Base-by-base conservation (phyloP, 495 filamentous ascomycete genomes). In the Beverwykella pulmonaria region DNA sequence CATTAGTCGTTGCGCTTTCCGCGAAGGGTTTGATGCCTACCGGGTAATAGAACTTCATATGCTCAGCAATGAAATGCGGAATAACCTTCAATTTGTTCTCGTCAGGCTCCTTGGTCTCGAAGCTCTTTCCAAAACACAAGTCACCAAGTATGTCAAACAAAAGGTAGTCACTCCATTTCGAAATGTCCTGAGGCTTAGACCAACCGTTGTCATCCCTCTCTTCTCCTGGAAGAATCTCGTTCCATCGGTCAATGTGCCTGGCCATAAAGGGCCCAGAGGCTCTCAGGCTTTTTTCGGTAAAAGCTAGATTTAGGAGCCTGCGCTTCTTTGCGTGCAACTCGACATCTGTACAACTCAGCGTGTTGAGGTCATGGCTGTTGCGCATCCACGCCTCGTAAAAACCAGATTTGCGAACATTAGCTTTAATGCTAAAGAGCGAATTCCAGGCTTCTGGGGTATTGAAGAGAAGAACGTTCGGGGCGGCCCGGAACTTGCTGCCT, bases 231-330 rank as follows among this genome's bases (percentile, higher is more conserved):
- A 74, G 30, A 2, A 76, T 20, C 41, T 77, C 55, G 54, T 58
- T 54, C 73, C 74, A 77, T 1, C 75, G 74, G 53, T 76, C 71
- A 2, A 76, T 61, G 64, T 78, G 68, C n/a, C 41, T 1, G 20
- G 3, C 19, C 0, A 66, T 29, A 12, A 66, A 53, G 0, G 17
- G 6, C 12, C 22, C 60, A 5, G 66, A 60, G 6, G 74, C 67
- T 7, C 58, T 65, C 8, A 77, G 17, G 2, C 71, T 63, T 27
- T 75, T 70, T 1, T 78, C 75, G 6, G 73, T 72, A 36, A 74
- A 74, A 44, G 47, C 59, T 2, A 59, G 53, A 53, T 72, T 73
- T 6, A 77, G 59, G 7, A 76, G 19, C 57, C 71, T 69, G 12
- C 74, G 59, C 39, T 69, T 77, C 20, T 59, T 14, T 9, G 71